Evolutionary conservation across 2,329 filamentous ascomycete species (phyloP), one percentile per base, ranked within the genome.

Genomic region (Scolecobasidium constrictum): DNA sequence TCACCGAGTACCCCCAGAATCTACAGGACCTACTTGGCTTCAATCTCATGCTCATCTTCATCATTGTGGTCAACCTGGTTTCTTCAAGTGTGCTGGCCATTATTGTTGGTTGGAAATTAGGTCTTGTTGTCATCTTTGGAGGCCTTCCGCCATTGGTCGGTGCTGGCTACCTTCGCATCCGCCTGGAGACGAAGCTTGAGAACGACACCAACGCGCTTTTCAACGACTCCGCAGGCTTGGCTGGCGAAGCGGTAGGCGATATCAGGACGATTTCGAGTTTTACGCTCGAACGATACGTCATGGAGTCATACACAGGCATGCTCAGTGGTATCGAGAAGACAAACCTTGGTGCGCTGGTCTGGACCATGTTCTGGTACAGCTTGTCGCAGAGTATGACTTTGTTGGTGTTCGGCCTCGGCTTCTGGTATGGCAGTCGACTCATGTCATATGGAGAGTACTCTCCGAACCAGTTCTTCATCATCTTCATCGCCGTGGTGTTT

Each of bases 401-500:
- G 22, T 35, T 46, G 17, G 45, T 31, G n/a, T 46, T 46, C 43
- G 35, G 28, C 12, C 36, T 46, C 11, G 43, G 43, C 4, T 46
- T 46, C 23, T 46, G 43, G 43, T 36, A 36, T 33, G 54, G 37
- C 16, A 9, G 75, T 1, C 69, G 65, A 18, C 69, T 83, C 15
- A 55, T 83, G 7, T 65, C 65, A 1, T 61, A 58, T 3, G 61
- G 64, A 3, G 73, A 82, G 52, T 68, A 67, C 36, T 51, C 56
- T 17, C 53, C 60, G 7, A 26, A 6, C 3, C 57, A 69, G 16
- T 78, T 77, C 52, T 77, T 75, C 52, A 65, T 73, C 1, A 65
- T 74, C 21, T 83, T 81, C 56, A 77, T 82, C 56, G 75, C 78
- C 0, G 69, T 82, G 6, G 72, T 83, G 20, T 74, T 83, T 48